Base-by-base conservation (phyloP, 306 rosid genomes). In the Trifolium pratense region DNA sequence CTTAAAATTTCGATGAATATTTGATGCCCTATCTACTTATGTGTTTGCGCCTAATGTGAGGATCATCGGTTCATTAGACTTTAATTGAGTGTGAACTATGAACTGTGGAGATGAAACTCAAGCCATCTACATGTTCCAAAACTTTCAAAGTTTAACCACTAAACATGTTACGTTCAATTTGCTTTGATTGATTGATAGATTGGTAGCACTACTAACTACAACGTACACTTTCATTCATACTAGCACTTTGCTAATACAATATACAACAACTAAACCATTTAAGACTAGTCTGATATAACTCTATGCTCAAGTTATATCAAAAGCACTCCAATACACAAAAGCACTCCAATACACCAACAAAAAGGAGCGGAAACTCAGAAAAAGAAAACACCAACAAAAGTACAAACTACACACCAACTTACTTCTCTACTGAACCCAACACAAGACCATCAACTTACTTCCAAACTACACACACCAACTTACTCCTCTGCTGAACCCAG, bases 221-320 rank as follows among this genome's bases (percentile, higher is more conserved):
- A n/a, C n/a, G n/a, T n/a, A 32, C 68, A 42, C 49, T 53, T 73
- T 21, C 65, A 78, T 16, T 59, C 39, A 6, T 45, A 42, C 45
- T 17, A 73, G 59, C 45, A 65, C n/a, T 72, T 55, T 49, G 60
- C 18, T 56, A 55, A 11, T 20, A 26, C 46, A 48, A 11, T 25
- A 67, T 3, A 25, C 57, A 39, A 48, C 65, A 70, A 74, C 37
- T 68, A 80, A 80, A 66, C 40, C 40, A 68, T 57, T 68, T 53
- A 58, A 59, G 29, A 53, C 88, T 94, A 2, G 97, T 82, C 16
- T 78, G 84, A 82, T 94, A 94, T 34, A 94, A 84, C 89, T 94
- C 98, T 81, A 96, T 88, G 75, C 84, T 79, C 82, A 94, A 82
- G 79, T 89, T 94, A 84, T 91, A 97, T 0, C n/a, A n/a, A n/a